Evolutionary conservation across 1,284 basidiomycete genomes (phyloP).

Genomic region (Phylloboletellus chloephorus): DNA sequence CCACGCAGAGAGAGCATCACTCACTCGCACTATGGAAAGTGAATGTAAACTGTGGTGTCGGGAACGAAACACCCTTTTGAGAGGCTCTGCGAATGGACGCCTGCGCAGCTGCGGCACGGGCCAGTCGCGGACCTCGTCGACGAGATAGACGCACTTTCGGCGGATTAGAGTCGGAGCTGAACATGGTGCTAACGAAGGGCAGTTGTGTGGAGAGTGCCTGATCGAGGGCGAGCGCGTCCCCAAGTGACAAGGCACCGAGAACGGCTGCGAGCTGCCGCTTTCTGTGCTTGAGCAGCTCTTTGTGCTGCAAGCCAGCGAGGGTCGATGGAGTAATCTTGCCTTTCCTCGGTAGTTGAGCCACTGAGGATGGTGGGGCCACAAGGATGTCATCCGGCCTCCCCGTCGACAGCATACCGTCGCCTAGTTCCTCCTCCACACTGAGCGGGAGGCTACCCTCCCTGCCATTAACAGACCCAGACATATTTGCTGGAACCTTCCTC

Average conservation of each 20-base stretch:
- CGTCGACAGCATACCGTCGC: constrained; percentile 11
- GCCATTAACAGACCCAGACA: constrained; percentile 34
- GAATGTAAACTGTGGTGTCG: constrained; percentile 53
- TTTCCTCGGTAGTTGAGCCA: constrained; percentile 32
- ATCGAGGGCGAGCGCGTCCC: constrained; percentile 65
- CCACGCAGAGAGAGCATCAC: constrained; percentile 36
- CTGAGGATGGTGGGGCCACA: constrained; percentile 16
- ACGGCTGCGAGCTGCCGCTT: constrained; percentile 65
- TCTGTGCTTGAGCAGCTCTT: constrained; percentile 61
- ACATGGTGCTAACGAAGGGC: constrained; percentile 38
- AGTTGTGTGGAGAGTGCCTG: constrained; percentile 64
- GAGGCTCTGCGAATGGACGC: constrained; percentile 22
- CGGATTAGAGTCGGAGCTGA: constrained; percentile 29
- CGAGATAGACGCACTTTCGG: constrained; percentile 30
- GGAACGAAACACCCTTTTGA: constrained; percentile 36
- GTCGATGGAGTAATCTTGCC: constrained; percentile 56
- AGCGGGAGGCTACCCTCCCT: constrained; percentile 28
- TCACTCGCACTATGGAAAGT: constrained; percentile 60
- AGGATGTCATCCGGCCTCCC: constrained; percentile 21
- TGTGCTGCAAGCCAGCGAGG: constrained; percentile 64
- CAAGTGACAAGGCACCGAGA: constrained; percentile 56
- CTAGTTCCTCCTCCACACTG: constrained; percentile 26
- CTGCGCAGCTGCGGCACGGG: constrained; percentile 36
- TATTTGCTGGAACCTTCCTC: constrained; percentile 66
- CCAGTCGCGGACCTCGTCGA: constrained; percentile 39